Conservation (phyloP, 2,329 filamentous ascomycete genomes). For the Pseudogymnoascus destructans region DNA sequence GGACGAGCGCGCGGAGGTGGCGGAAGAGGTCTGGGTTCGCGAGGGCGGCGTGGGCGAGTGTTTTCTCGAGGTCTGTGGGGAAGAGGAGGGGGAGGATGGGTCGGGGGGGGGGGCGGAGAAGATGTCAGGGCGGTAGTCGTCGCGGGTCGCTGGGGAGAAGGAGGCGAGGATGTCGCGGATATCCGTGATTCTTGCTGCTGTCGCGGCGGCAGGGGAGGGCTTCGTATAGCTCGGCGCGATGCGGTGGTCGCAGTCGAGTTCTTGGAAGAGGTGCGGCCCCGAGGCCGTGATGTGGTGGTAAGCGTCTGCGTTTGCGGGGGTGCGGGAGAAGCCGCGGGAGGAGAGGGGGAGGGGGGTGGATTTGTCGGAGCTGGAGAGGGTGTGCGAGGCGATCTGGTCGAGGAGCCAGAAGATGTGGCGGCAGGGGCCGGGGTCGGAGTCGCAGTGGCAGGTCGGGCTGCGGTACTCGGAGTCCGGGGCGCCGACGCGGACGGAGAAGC, state of each 20-base stretch:
- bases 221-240: neutral
- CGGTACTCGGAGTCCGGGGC: neutral
- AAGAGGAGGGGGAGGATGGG: neutral
- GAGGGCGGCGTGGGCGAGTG: neutral
- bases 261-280: neutral
- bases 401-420: conserved; percentile 10
- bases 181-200: neutral
- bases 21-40: conserved; percentile 3
- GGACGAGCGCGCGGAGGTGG: conserved; percentile 1
- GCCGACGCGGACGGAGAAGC: conserved; percentile 2
- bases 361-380: neutral
- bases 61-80: neutral
- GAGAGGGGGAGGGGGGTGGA: neutral
- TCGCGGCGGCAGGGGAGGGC: neutral
- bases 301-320: neutral
- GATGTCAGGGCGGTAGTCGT: conserved; percentile 5
- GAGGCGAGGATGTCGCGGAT: conserved; percentile 9
- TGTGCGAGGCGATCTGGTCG: conserved; percentile 4
- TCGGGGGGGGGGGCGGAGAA: neutral
- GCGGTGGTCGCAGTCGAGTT: conserved; percentile 1
- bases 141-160: neutral
- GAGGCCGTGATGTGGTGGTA: neutral
- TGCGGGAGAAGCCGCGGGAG: neutral
- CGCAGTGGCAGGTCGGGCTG: neutral
- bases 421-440: neutral